phyloP scores from a whole-genome alignment of 192 early-diverging fungal species.

The Podila clonocystis region DNA sequence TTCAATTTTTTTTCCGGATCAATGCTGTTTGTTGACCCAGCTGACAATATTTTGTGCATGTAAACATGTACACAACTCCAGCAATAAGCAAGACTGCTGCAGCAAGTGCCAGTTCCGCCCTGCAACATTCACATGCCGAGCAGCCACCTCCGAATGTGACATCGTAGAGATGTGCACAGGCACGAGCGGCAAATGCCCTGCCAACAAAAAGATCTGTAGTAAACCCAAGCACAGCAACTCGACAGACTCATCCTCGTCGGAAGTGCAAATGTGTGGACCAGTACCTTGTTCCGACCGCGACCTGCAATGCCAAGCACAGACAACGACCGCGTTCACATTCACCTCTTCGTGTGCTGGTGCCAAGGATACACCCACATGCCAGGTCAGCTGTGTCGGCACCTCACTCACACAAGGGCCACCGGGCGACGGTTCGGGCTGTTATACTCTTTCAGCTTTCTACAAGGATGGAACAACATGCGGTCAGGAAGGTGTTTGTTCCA shows the following conservation, averaged over 20 bases:
- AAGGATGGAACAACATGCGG: slow-evolving; percentile 36
- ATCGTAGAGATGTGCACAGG: slow-evolving; percentile 26
- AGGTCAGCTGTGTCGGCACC: slow-evolving; percentile 13
- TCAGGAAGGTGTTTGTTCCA: slow-evolving; percentile 17
- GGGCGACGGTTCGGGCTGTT: not conserved
- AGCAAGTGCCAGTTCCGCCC: slow-evolving; percentile 30
- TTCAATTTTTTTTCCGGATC: not conserved
- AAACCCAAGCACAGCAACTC: slow-evolving; percentile 5
- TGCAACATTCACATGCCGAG: slow-evolving; percentile 24
- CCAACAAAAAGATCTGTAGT: slow-evolving; percentile 28
- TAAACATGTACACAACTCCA: not conserved
- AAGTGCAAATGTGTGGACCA: slow-evolving; percentile 15
- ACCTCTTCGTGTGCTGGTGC: slow-evolving; percentile 10
- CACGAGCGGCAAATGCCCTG: slow-evolving; percentile 30
- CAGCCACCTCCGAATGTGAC: slow-evolving; percentile 13
- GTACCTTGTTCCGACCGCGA: slow-evolving; percentile 16
- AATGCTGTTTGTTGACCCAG: no score
- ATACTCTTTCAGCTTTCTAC: slow-evolving; percentile 6
- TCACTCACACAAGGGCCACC: not conserved
- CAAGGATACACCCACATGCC: slow-evolving; percentile 7
- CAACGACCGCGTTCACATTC: slow-evolving; percentile 1
- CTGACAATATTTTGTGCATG: no score
- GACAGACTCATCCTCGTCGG: not conserved
- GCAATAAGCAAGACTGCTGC: slow-evolving; percentile 39
- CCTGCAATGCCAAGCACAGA: slow-evolving; percentile 30